phyloP scores from a whole-genome alignment of 192 early-diverging fungal genomes.

The Backusella tuberculispora region DNA sequence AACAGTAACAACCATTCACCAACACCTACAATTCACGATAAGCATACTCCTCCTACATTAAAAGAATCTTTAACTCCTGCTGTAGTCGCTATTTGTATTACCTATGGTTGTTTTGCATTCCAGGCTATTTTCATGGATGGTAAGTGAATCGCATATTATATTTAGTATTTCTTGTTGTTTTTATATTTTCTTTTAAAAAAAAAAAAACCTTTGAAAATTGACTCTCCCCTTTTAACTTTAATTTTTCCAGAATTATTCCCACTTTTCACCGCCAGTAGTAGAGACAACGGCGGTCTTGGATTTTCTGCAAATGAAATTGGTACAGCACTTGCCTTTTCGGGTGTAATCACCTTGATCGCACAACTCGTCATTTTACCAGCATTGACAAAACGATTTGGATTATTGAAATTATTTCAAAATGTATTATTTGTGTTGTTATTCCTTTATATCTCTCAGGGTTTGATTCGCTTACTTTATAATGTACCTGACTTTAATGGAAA shows the following conservation, averaged over 20 bases:
- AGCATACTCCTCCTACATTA: slow-evolving; percentile 19
- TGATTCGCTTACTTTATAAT: slow-evolving; percentile 32
- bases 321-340: slow-evolving; percentile 49
- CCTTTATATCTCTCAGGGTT: slow-evolving; percentile 27
- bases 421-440: slow-evolving; percentile 29
- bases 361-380: slow-evolving; percentile 54
- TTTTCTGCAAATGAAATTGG: slow-evolving; percentile 54
- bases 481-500: slow-evolving; percentile 29
- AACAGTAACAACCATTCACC: slow-evolving; percentile 1
- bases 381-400: slow-evolving; percentile 48
- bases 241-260: slow-evolving; percentile 21
- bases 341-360: slow-evolving; percentile 46
- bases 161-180: not conserved
- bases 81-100: slow-evolving; percentile 27
- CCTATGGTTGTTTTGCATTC: slow-evolving; percentile 24
- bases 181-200: not conserved
- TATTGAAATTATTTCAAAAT: slow-evolving; percentile 43
- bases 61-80: slow-evolving; percentile 29
- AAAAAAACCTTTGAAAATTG: too few species aligned
- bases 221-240: not conserved
- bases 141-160: not conserved
- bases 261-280: slow-evolving; percentile 28
- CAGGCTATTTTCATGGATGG: slow-evolving; percentile 37
- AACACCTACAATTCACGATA: slow-evolving; percentile 18
- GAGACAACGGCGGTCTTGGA: slow-evolving; percentile 54